phyloP scores from a whole-genome alignment of 2,329 filamentous ascomycete species.

The Epichloe brachyelytri region DNA sequence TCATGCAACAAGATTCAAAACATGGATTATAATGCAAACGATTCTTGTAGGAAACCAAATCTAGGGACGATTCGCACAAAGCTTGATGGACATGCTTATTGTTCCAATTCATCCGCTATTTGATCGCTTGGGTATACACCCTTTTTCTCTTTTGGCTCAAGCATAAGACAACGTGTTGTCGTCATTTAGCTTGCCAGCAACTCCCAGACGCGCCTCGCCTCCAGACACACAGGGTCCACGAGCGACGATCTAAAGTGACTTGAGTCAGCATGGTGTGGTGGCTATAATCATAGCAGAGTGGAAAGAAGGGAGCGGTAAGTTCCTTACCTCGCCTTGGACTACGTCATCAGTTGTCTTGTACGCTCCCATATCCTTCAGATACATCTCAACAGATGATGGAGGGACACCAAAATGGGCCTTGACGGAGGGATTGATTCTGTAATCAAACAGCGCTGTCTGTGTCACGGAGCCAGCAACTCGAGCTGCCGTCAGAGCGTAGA shows the following conservation, averaged over 20 bases:
- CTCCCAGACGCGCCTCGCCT: conserved; percentile 48
- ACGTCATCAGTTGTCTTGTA: conserved; percentile 51
- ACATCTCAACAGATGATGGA: conserved; percentile 65
- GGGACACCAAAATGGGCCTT: conserved; percentile 67
- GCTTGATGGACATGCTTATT: not conserved
- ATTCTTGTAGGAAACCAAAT: not conserved
- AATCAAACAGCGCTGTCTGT: conserved; percentile 82
- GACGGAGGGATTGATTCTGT: conserved; percentile 41
- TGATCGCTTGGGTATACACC: not conserved
- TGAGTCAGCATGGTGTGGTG: not conserved
- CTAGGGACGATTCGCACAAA: not conserved
- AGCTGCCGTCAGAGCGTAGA: conserved; percentile 74
- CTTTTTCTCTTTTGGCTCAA: conserved; percentile 10
- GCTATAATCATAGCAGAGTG: too few relatives aligned
- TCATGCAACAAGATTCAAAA: not conserved
- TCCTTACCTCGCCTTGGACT: conserved; percentile 49
- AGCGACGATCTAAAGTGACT: conserved; percentile 47
- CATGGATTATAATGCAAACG: not conserved
- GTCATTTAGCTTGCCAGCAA: conserved; percentile 50
- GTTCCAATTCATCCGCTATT: not conserved
- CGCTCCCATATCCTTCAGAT: conserved; percentile 49
- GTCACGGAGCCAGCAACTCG: conserved; percentile 80
- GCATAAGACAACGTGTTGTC: conserved; percentile 60
- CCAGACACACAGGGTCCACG: conserved; percentile 62
- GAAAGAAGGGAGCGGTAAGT: not conserved